Percentiles rank a stretch among this genome's conserved stretches.
phyloP scores from a whole-genome alignment of 306 rosid species.

The Quercus parvula region DNA sequence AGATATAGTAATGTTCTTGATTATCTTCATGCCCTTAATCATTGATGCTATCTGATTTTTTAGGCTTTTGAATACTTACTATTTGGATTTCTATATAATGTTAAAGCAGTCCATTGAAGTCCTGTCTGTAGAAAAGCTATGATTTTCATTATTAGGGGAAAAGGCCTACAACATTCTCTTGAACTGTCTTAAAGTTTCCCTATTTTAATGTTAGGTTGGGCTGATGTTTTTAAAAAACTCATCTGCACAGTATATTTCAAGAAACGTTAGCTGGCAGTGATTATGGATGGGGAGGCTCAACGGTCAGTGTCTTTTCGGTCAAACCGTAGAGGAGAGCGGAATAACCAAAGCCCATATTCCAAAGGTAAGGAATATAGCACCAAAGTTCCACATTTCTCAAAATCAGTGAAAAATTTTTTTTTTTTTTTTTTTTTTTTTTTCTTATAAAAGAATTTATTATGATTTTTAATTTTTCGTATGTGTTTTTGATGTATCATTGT shows the following conservation, averaged over 20 bases:
- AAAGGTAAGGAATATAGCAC: constrained; percentile 22
- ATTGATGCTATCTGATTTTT: background rate
- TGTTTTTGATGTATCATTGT: background rate
- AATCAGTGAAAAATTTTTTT: background rate
- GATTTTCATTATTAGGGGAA: too few relatives aligned
- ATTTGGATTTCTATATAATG: background rate
- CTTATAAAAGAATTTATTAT: too few relatives aligned
- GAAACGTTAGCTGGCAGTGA: background rate
- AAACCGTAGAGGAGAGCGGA: constrained; percentile 38
- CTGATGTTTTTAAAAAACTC: too few relatives aligned
- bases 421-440: background rate
- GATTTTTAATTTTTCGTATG: background rate
- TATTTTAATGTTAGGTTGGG: too few relatives aligned
- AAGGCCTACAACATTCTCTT: background rate
- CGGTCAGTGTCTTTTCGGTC: constrained; percentile 31
- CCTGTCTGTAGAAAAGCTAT: background rate
- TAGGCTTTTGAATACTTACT: background rate
- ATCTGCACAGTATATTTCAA: too few relatives aligned
- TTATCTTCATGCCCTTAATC: background rate
- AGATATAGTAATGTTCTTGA: background rate
- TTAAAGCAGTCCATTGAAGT: background rate
- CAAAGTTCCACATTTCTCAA: background rate
- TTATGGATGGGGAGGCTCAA: constrained; percentile 36
- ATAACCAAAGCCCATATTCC: constrained; percentile 12
- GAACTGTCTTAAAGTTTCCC: background rate